Conservation (phyloP, 345 rosid species). For the Aurinia saxatilis region DNA sequence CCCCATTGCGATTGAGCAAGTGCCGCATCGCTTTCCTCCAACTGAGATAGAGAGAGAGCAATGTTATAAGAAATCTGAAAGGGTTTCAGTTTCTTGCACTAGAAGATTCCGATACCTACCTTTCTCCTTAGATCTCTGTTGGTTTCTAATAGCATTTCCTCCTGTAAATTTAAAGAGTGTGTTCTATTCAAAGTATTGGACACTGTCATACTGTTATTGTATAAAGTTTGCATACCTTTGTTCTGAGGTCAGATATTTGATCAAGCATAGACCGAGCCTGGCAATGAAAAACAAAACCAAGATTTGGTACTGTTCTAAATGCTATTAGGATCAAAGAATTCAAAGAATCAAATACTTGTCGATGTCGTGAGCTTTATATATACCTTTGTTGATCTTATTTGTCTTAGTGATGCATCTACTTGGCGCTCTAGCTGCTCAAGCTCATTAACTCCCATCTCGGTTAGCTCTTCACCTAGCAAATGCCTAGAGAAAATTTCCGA, state of each 20-base stretch:
- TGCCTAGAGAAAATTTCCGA: slow-evolving; percentile 35
- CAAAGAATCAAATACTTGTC: not conserved
- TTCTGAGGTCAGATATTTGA: slow-evolving; percentile 29
- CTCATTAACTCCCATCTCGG: slow-evolving; percentile 44
- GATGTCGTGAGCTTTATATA: not conserved
- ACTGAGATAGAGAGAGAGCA: slow-evolving; percentile 8
- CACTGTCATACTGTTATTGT: not conserved
- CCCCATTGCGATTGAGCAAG: slow-evolving; percentile 22
- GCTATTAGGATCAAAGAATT: not conserved
- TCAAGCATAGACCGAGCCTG: slow-evolving; percentile 33
- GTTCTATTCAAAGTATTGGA: not conserved
- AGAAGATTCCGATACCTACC: slow-evolving; percentile 17
- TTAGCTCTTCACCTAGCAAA: slow-evolving; percentile 76
- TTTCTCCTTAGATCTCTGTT: slow-evolving; percentile 30
- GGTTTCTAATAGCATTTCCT: slow-evolving; percentile 32
- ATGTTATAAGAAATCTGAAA: not conserved
- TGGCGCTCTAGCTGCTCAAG: slow-evolving; percentile 78
- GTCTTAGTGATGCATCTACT: slow-evolving; percentile 62
- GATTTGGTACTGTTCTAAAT: not conserved
- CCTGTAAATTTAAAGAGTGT: slow-evolving; percentile 18
- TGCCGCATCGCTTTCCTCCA: slow-evolving; percentile 29
- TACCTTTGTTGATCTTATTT: slow-evolving; percentile 74
- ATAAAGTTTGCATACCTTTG: slow-evolving; percentile 19
- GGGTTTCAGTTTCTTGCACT: not conserved
- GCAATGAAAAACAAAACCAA: not conserved